These are phyloP conservation scores for Combretum micranthum DNA, from an alignment of 345 rosid species.

Conservation along the genomic window DNA sequence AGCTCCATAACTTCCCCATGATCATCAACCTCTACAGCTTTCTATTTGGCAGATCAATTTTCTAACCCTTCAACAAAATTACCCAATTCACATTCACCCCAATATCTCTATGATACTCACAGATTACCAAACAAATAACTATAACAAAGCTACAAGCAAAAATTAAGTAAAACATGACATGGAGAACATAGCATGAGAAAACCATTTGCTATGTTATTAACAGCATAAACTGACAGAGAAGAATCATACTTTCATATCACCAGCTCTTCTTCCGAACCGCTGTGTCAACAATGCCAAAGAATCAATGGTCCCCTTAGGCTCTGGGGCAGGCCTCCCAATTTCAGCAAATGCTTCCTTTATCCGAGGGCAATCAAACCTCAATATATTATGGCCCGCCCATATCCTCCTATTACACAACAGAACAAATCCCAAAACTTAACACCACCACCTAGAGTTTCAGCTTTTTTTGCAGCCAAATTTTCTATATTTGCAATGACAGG, in stretches of 20 bases:
- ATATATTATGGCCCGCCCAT: constrained; percentile 95
- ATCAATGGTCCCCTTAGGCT: constrained; percentile 73
- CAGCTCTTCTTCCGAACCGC: constrained; percentile 83
- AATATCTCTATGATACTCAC: too few species aligned
- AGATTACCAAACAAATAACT: too few species aligned
- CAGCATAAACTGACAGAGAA: not conserved
- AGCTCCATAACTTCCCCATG: too few species aligned
- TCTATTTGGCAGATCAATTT: too few species aligned
- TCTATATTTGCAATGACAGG: too few species aligned
- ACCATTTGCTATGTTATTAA: too few species aligned
- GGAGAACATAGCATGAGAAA: too few species aligned
- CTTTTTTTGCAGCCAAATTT: too few species aligned
- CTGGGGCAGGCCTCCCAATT: constrained; percentile 60
- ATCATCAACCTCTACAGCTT: too few species aligned
- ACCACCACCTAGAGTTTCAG: too few species aligned
- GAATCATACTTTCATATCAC: constrained; percentile 76
- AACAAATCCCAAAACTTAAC: not conserved
- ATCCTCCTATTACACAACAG: constrained; percentile 53
- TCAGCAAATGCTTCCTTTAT: constrained; percentile 75
- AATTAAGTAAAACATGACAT: not conserved
- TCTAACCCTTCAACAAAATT: too few species aligned
- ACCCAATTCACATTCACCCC: too few species aligned
- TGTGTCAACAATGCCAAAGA: constrained; percentile 67
- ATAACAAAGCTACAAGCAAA: not conserved
- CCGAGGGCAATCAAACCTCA: constrained; percentile 75